Percentiles rank a stretch among this genome's conserved stretches.
Conservation (phyloP, 1,284 basidiomycete species). For the Malassezia globosa region DNA sequence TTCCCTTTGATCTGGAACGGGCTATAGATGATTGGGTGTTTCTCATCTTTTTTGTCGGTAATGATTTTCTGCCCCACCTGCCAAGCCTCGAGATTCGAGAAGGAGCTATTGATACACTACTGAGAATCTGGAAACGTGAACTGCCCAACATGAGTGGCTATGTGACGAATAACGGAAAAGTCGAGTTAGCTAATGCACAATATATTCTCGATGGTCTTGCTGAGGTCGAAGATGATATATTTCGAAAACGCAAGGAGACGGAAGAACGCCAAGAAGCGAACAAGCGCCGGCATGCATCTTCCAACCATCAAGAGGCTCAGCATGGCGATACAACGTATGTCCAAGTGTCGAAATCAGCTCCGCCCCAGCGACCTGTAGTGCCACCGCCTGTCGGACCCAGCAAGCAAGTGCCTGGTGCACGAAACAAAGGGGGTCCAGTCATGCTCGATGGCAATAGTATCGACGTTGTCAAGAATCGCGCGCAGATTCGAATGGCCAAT, state of each 20-base stretch:
- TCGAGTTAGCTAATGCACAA: constrained; percentile 75
- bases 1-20: constrained; percentile 88
- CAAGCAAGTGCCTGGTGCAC: constrained; percentile 21
- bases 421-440: constrained; percentile 24
- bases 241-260: constrained; percentile 73
- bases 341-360: constrained; percentile 16
- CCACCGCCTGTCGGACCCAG: constrained; percentile 20
- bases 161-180: constrained; percentile 80
- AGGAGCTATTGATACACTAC: constrained; percentile 90
- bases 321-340: constrained; percentile 25
- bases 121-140: constrained; percentile 89
- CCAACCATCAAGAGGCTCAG: constrained; percentile 18
- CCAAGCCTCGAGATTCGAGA: constrained; percentile 97
- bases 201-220: constrained; percentile 91
- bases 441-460: constrained; percentile 34
- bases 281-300: constrained; percentile 45
- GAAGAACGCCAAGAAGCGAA: constrained; percentile 86
- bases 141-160: constrained; percentile 92
- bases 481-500: constrained; percentile 65
- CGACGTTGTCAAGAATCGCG: constrained; percentile 32
- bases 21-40: constrained; percentile 99
- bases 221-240: constrained; percentile 85
- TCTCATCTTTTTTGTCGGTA: constrained; percentile 98
- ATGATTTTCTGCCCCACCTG: constrained; percentile 97
- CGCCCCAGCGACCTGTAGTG: constrained; percentile 10